Percentiles rank a stretch among this genome's conserved stretches.
phyloP scores from a whole-genome alignment of 1,284 basidiomycete species.

The Phaffia rhodozyma region DNA sequence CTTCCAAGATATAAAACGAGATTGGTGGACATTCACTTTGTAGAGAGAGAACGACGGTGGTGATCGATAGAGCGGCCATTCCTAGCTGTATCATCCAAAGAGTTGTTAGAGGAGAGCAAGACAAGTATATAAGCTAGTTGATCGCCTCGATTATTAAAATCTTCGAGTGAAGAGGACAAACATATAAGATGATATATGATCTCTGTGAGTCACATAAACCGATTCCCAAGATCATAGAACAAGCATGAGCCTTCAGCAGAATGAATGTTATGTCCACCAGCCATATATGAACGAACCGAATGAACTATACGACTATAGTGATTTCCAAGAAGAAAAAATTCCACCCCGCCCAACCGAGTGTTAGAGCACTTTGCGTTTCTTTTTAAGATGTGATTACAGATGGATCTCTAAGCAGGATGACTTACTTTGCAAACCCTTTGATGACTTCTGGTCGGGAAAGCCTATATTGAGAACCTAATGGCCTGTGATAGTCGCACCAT shows the following conservation, averaged over 20 bases:
- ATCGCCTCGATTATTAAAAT: too few species aligned
- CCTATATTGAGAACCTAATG: conserved; percentile 31
- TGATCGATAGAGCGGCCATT: conserved; percentile 80
- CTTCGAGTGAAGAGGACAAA: too few species aligned
- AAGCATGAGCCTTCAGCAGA: not conserved
- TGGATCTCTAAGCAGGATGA: conserved; percentile 24
- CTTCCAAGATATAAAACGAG: conserved; percentile 77
- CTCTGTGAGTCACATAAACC: conserved; percentile 25
- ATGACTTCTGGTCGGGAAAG: conserved; percentile 32
- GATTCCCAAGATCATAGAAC: not conserved
- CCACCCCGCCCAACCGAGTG: not conserved
- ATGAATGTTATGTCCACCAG: not conserved
- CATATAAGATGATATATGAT: conserved; percentile 45
- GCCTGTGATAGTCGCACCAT: not conserved
- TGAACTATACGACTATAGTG: conserved; percentile 14
- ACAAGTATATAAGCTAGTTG: not conserved
- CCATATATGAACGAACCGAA: not conserved
- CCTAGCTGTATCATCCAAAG: conserved; percentile 53
- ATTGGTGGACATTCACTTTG: conserved; percentile 37
- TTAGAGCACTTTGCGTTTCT: not conserved
- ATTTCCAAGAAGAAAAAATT: not conserved
- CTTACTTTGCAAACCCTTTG: conserved; percentile 35
- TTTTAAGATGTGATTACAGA: not conserved
- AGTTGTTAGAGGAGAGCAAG: conserved; percentile 31
- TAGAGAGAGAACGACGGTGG: conserved; percentile 78